A percentile compares a stretch with the other conserved stretches of the same genome.
Evolutionary conservation across 768 basidiomycete genomes (phyloP).

Genomic region (Glaciozyma antarctica): DNA sequence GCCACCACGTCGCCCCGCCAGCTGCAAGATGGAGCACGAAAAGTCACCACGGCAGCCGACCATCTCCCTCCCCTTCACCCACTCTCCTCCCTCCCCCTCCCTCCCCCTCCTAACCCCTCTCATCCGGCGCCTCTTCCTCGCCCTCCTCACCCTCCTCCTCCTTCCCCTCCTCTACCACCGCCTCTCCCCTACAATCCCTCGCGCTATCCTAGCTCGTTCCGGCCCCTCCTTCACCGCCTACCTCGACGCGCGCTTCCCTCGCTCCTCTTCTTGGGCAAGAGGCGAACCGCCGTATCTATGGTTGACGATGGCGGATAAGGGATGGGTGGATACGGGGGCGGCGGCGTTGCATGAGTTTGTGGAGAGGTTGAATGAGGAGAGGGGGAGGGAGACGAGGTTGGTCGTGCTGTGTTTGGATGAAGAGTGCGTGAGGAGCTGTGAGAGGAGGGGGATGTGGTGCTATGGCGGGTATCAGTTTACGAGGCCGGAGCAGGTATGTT

Average conservation of each 20-base stretch:
- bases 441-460: conserved; percentile 7
- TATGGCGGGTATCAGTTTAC: conserved; percentile 15
- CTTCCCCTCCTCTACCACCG: no score
- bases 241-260: conserved; percentile 22
- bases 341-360: conserved; percentile 13
- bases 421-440: conserved; percentile 12
- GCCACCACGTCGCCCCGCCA: not conserved
- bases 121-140: no score
- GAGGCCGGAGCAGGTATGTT: conserved; percentile 14
- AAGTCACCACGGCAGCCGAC: no score
- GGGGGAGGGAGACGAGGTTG: conserved; percentile 5
- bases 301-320: conserved; percentile 15
- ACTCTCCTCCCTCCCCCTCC: no score
- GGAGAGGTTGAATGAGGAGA: conserved; percentile 11
- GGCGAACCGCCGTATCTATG: conserved; percentile 4
- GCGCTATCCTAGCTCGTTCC: no score
- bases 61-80: no score
- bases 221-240: conserved; percentile 5
- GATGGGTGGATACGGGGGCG: conserved; percentile 11
- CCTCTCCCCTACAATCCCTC: no score
- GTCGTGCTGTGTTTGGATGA: conserved; percentile 22
- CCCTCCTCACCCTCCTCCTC: no score
- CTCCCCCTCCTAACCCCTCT: no score
- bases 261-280: not conserved
- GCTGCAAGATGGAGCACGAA: no score